Base-by-base conservation (phyloP, 306 rosid genomes). In the Phaseolus lunatus region DNA sequence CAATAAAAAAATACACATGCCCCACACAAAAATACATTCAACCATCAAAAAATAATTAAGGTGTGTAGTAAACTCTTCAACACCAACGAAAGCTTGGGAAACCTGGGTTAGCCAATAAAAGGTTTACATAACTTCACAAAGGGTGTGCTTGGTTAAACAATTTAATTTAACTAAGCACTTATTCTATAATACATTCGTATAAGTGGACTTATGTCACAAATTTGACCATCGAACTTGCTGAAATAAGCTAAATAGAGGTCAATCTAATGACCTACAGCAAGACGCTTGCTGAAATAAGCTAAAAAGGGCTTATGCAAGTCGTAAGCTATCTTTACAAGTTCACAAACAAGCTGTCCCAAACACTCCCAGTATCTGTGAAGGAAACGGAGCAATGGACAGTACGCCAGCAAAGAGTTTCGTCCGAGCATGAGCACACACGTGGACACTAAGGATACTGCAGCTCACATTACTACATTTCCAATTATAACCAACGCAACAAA, bases 1-100 rank as follows among this genome's bases (percentile, higher is more conserved):
- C 81, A 86, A 64, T 10, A 64, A 41, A 72, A 72, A 35, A 29
- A 47, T 1, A 72, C 35, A 5, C 35, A 31, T 9, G 49, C 35
- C 63, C 44, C 71, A 31, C 18, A 57, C 1, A 53, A 33, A 72
- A 67, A 37, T 43, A 67, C 63, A 66, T 64, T 50, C 54, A 50
- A 43, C 29, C 72, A 47, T 26, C 1, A 1, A 73, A n/a, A 74
- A 71, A 45, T 59, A 76, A 76, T 50, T 26, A 48, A 23, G 14
- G 33, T 27, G 45, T 37, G n/a, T 41, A 24, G 5, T 11, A 20
- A 56, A 47, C 12, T 39, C 44, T 39, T 39, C 44, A 57, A 23
- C 16, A 31, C 53, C 27, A 37, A 74, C 7, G 41, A 19, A 49
- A 31, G 71, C 14, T 20, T 23, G 2, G 14, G 31, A 67, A 57